These are phyloP conservation scores for Fusarium sp. DNA, from an alignment of 2,329 filamentous ascomycete species.

Conservation along the genomic window DNA sequence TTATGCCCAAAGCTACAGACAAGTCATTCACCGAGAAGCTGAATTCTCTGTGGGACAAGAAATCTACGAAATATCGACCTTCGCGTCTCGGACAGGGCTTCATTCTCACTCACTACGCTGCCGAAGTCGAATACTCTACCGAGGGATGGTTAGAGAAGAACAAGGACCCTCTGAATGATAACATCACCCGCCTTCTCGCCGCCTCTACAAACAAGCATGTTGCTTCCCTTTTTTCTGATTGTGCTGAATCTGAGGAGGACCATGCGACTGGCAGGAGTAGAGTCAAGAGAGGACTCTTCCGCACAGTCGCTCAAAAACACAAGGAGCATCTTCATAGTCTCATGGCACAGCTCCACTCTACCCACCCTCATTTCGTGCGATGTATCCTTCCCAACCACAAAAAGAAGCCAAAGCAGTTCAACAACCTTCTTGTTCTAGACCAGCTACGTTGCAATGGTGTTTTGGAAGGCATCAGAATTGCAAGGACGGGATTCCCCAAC, in stretches of 20 bases:
- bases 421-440: conserved; percentile 91
- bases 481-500: conserved; percentile 96
- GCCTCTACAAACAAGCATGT: conserved; percentile 86
- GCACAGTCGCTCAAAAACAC: conserved; percentile 95
- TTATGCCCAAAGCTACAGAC: conserved; percentile 99
- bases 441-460: conserved; percentile 99
- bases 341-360: conserved; percentile 94
- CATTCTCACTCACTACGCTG: conserved; percentile 95
- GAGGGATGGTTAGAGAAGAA: conserved; percentile 98
- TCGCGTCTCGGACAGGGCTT: conserved; percentile 93
- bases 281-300: conserved; percentile 97
- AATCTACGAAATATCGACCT: conserved; percentile 91
- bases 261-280: conserved; percentile 76
- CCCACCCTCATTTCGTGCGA: conserved; percentile 97
- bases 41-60: conserved; percentile 96
- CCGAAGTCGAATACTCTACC: conserved; percentile 97
- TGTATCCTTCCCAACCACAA: conserved; percentile 99
- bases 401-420: conserved; percentile 93
- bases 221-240: conserved; percentile 87
- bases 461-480: conserved; percentile 97
- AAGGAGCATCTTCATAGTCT: conserved; percentile 98
- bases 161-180: conserved; percentile 98
- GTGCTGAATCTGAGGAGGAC: conserved; percentile 84
- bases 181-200: conserved; percentile 89
- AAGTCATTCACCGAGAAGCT: conserved; percentile 97